Evolutionary conservation across 805 yeast species (phyloP), one percentile per base, ranked within the genome.

Genomic region (Komagataella pseudopastoris): DNA sequence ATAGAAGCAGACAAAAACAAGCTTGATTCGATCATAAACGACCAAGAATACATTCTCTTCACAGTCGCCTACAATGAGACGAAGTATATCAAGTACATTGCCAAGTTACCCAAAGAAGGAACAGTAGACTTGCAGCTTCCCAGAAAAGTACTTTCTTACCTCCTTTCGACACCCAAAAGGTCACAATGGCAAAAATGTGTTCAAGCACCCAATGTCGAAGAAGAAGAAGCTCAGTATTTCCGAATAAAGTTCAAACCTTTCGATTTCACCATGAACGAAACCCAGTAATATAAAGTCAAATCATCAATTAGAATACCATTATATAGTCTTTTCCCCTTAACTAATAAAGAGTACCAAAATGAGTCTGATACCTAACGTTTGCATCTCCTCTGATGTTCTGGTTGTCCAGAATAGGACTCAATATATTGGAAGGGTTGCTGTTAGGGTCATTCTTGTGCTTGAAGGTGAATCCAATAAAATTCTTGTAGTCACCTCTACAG

Each of bases 381-480:
- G 58, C 17, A 63, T 59, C 49, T 57, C 57, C 44, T 56, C 57
- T 53, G 44, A 49, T 53, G 48, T 56, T 57, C 46, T 59, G 56
- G 54, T 63, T 63, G 44, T 60, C 51, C 23, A 63, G 50, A 23
- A 65, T 59, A 43, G 69, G 68, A 18, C 65, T 63, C 44, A 68
- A 54, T 23, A 68, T 68, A 51, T 61, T 63, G 48, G 56, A 59
- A 6, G 69, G 58, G 51, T 75, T 75, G 51, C 74, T 72, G 58
- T 74, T 76, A 44, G 83, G 82, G 56, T 77, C 77, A 52, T 70
- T 68, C 60, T 82, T 85, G 65, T 95, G 99, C 67, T 88, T 86
- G 71, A 88, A 93, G 1, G 99, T 93, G 67, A 93, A 93, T 0
- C 99, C 99, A 53, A 91, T 88, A 64, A 93, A 86, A 60, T 84